phyloP scores from a whole-genome alignment of 192 early-diverging fungal genomes.

The Rhizophagus sp. region DNA sequence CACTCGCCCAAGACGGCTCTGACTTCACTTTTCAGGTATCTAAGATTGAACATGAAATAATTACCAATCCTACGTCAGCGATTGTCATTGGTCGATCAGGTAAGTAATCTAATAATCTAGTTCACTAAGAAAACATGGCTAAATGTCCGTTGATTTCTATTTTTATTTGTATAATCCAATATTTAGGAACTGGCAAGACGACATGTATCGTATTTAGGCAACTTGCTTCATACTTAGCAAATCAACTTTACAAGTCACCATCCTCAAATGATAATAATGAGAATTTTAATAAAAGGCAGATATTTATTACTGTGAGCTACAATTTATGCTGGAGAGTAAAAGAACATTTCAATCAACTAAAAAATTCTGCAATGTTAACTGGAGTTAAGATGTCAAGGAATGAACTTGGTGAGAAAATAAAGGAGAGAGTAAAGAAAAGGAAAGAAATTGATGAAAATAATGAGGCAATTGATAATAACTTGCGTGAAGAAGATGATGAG shows the following conservation, averaged over 20 bases:
- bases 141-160: neutral
- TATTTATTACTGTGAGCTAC: slow-evolving; percentile 22
- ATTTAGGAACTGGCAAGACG: slow-evolving; percentile 19
- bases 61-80: slow-evolving; percentile 10
- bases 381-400: neutral
- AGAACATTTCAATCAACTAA: neutral
- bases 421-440: neutral
- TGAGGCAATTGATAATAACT: neutral
- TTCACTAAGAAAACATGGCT: neutral
- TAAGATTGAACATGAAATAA: slow-evolving; percentile 12
- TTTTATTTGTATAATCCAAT: neutral
- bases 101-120: neutral
- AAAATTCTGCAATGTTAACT: neutral
- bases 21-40: slow-evolving; percentile 21
- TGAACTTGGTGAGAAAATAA: neutral
- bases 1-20: neutral
- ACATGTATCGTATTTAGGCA: slow-evolving; percentile 25
- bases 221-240: slow-evolving; percentile 12
- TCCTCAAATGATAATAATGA: neutral
- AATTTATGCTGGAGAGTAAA: slow-evolving; percentile 1
- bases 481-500: neutral
- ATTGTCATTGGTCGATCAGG: slow-evolving; percentile 23
- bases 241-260: neutral
- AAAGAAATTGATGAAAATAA: neutral
- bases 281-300: neutral